phyloP scores from a whole-genome alignment of 2,329 filamentous ascomycete species.

The Scedosporium minutisporum region DNA sequence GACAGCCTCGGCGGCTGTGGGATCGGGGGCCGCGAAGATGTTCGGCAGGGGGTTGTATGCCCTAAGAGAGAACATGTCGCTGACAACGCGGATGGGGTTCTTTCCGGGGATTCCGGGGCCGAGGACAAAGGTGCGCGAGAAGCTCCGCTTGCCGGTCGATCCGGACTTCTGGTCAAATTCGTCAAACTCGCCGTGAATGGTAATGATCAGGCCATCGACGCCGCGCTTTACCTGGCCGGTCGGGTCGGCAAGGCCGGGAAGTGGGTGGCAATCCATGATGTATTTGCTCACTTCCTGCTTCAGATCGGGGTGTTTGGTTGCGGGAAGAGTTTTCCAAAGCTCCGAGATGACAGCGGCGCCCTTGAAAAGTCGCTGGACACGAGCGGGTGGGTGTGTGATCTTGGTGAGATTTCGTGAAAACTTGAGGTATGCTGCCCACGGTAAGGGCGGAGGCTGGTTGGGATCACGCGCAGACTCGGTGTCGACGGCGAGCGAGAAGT shows the following conservation, averaged over 20 bases:
- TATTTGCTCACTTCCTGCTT: conserved; percentile 59
- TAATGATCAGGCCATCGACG: conserved; percentile 69
- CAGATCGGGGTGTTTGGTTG: conserved; percentile 66
- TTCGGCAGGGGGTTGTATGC: conserved; percentile 48
- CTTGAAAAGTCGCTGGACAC: conserved; percentile 55
- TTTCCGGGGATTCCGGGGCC: conserved; percentile 60
- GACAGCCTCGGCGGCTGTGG: conserved; percentile 14
- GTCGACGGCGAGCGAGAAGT: conserved; percentile 69
- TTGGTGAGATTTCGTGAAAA: conserved; percentile 69
- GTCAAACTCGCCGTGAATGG: conserved; percentile 75
- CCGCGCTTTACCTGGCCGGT: conserved; percentile 52
- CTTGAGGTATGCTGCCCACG: conserved; percentile 69
- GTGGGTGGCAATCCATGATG: conserved; percentile 70
- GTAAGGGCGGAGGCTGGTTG: conserved; percentile 31
- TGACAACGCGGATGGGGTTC: conserved; percentile 63
- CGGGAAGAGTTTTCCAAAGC: conserved; percentile 60
- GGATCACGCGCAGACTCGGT: conserved; percentile 42
- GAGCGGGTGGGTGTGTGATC: conserved; percentile 49
- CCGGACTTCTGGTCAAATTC: conserved; percentile 53
- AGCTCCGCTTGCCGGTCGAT: conserved; percentile 59
- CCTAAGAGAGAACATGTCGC: conserved; percentile 67
- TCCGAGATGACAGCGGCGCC: conserved; percentile 57
- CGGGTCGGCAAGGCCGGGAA: conserved; percentile 63
- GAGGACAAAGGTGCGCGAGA: conserved; percentile 71
- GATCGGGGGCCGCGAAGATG: conserved; percentile 21